Evolutionary conservation across 352 stramenopile genomes (phyloP).

Genomic region (Globisporangium rhizosaccharum): DNA sequence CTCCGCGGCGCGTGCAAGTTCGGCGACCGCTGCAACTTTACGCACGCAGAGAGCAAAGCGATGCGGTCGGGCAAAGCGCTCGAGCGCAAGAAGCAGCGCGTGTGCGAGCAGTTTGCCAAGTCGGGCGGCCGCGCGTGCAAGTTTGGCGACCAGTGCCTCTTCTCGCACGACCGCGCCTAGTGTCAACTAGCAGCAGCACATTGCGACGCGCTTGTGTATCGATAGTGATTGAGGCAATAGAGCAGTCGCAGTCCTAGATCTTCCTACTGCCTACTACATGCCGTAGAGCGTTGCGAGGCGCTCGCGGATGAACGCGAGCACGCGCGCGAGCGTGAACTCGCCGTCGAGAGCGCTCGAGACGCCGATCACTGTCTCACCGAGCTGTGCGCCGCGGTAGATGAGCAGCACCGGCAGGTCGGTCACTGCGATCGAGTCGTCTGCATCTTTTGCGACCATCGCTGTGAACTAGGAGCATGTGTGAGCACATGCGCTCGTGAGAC

Average conservation of each 20-base stretch:
- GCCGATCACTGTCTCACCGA: conserved; percentile 57
- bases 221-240: conserved; percentile 5
- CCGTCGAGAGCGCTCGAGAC: conserved; percentile 49
- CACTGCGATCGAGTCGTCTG: conserved; percentile 58
- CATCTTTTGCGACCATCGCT: conserved; percentile 55
- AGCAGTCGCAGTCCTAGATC: background rate
- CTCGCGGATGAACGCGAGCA: conserved; percentile 32
- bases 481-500: background rate
- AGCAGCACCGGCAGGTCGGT: conserved; percentile 64
- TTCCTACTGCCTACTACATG: background rate
- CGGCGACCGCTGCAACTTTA: conserved; percentile 65
- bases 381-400: conserved; percentile 44
- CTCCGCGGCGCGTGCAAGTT: conserved; percentile 62
- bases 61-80: conserved; percentile 47
- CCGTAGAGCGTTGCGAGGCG: conserved; percentile 22
- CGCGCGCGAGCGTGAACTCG: conserved; percentile 55
- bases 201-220: background rate
- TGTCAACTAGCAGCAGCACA: conserved; percentile 2
- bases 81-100: conserved; percentile 44
- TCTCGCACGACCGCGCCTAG: conserved; percentile 37
- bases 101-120: conserved; percentile 46
- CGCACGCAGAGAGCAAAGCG: conserved; percentile 65
- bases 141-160: conserved; percentile 76
- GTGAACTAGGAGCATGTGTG: conserved; percentile 32
- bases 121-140: conserved; percentile 34